phyloP scores from a whole-genome alignment of 176 grass and related monocot species.

The Bolboschoenus planiculmis region DNA sequence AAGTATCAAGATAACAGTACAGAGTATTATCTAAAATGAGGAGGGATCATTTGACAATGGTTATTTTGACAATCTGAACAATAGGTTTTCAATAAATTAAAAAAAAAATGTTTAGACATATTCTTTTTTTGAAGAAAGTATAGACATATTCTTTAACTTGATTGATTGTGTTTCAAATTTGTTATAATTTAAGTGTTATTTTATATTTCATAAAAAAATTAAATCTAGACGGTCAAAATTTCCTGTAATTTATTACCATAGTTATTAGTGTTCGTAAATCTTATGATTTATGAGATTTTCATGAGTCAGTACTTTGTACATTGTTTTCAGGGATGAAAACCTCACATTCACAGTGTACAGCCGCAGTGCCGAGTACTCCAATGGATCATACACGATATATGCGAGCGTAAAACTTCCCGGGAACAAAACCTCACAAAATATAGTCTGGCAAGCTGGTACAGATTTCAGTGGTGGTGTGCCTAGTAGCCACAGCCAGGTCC shows the following conservation, averaged over 20 bases:
- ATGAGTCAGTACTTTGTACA: background rate
- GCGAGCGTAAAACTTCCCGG: conserved; percentile 28
- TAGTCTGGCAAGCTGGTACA: conserved; percentile 35
- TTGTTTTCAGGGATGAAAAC: conserved; percentile 12
- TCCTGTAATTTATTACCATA: background rate
- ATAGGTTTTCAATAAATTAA: too few relatives aligned
- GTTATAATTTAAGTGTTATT: too few relatives aligned
- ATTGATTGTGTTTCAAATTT: too few relatives aligned
- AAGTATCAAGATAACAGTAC: background rate
- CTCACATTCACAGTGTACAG: conserved; percentile 24
- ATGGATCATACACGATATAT: conserved; percentile 35
- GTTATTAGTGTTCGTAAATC: background rate
- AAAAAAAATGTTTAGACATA: too few relatives aligned
- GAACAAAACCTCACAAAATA: conserved; percentile 39
- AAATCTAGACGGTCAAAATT: too few relatives aligned
- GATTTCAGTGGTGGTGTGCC: background rate
- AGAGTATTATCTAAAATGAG: too few relatives aligned
- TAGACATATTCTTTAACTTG: too few relatives aligned
- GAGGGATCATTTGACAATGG: too few relatives aligned
- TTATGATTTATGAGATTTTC: background rate
- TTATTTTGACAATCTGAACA: too few relatives aligned
- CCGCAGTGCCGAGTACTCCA: conserved; percentile 15
- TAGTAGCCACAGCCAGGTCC: background rate
- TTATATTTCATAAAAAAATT: too few relatives aligned
- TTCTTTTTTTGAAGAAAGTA: too few relatives aligned